Evolutionary conservation across 2,329 filamentous ascomycete genomes (phyloP), one percentile per base, ranked within the genome.

Genomic region (Stachybotrys elegans): DNA sequence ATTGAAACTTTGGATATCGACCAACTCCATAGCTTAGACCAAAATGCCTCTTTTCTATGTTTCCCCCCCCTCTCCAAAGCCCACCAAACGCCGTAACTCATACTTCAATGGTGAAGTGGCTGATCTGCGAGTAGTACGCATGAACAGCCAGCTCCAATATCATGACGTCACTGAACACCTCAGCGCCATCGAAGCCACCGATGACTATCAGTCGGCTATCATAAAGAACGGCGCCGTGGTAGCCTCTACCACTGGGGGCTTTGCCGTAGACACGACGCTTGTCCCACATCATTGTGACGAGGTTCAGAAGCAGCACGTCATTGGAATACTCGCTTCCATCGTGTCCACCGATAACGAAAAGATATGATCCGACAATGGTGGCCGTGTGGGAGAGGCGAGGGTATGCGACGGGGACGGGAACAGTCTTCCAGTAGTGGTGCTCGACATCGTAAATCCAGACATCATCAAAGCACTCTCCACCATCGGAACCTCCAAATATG

Each of bases 201-300:
- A 86, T 77, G 29, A 83, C 63, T 31, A 86, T 63, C 32, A 86
- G 63, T 40, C 83, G 71, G 52, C 78, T 81, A 58, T 86, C 83
- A 55, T 86, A 76, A 34, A 86, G 65, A 14, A 84, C 76, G 1
- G 81, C 73, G 40, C 80, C 79, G 58, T 86, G 83, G 58, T 86
- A 86, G 0, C 83, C 83, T 46, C 83, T 68, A 9, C 80, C 80
- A 54, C 72, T 78, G 1, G 81, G 82, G 11, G 78, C 73, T 49
- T 76, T 63, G 19, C 82, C 82, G 56, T 86, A 86, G 8, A 84
- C 78, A 49, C 71, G 76, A 48, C 83, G 72, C 57, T 73, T 76
- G 57, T 86, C 83, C 83, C 83, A 86, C n/a, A 79, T 76, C 83
- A 86, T 86, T 32, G 81, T 86, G 25, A 86, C 82, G 6, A 86